phyloP scores from a whole-genome alignment of 306 rosid species.

The Datisca glomerata region DNA sequence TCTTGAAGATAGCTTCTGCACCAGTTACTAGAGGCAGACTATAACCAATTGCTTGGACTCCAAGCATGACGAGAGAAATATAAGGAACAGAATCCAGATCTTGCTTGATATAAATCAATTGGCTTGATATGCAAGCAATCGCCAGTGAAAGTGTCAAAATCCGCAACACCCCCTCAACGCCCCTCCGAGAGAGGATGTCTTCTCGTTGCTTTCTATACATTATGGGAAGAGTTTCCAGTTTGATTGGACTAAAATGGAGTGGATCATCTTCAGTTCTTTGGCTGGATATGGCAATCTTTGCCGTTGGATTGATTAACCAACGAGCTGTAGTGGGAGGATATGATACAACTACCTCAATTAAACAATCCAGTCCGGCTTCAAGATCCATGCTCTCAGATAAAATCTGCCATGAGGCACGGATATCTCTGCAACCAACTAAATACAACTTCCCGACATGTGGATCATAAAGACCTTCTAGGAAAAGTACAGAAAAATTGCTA shows the following conservation, averaged over 20 bases:
- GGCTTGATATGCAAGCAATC: slow-evolving; percentile 58
- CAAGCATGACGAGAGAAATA: slow-evolving; percentile 63
- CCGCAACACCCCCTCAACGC: slow-evolving; percentile 65
- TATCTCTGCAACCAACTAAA: slow-evolving; percentile 81
- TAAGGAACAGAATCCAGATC: slow-evolving; percentile 56
- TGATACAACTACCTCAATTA: slow-evolving; percentile 53
- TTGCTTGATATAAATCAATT: slow-evolving; percentile 44
- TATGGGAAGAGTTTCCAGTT: slow-evolving; percentile 52
- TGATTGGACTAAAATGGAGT: slow-evolving; percentile 39
- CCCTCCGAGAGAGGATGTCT: slow-evolving; percentile 64
- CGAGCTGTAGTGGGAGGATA: slow-evolving; percentile 79
- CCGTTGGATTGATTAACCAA: slow-evolving; percentile 68
- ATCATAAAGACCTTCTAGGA: slow-evolving; percentile 78
- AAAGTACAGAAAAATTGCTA: slow-evolving; percentile 45
- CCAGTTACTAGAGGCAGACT: slow-evolving; percentile 72
- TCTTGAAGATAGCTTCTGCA: slow-evolving; percentile 78
- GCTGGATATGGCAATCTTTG: slow-evolving; percentile 54
- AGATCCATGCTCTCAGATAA: slow-evolving; percentile 56
- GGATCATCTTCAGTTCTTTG: slow-evolving; percentile 60
- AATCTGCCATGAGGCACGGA: slow-evolving; percentile 66
- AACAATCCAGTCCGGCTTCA: slow-evolving; percentile 79
- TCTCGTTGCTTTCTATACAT: slow-evolving; percentile 67
- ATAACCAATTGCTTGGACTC: slow-evolving; percentile 77
- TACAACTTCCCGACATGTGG: slow-evolving; percentile 76
- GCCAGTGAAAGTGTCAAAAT: slow-evolving; percentile 74